phyloP scores from a whole-genome alignment of 2,329 filamentous ascomycete genomes.

The Uncinocarpus reesii region DNA sequence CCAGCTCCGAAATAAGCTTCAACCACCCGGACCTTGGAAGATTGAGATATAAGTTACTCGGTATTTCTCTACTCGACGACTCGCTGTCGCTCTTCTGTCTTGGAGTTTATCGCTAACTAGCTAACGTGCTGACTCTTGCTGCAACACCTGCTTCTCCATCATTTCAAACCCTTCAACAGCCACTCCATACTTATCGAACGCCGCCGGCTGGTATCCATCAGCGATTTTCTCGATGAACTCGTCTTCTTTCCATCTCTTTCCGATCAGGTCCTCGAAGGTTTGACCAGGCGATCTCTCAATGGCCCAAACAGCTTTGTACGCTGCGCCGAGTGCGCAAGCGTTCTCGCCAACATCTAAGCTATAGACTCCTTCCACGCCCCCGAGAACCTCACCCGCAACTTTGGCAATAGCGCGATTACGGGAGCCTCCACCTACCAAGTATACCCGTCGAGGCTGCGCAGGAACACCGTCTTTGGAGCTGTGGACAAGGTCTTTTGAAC shows the following conservation, averaged over 20 bases:
- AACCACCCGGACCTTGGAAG: too few relatives aligned
- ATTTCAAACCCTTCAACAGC: slow-evolving; percentile 65
- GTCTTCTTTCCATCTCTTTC: slow-evolving; percentile 72
- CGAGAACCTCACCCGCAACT: slow-evolving; percentile 77
- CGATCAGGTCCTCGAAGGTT: slow-evolving; percentile 82
- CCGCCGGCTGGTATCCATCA: slow-evolving; percentile 63
- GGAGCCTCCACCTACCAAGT: slow-evolving; percentile 87
- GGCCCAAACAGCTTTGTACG: slow-evolving; percentile 94
- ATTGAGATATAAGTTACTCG: too few relatives aligned
- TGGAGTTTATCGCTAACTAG: not conserved
- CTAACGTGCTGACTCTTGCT: slow-evolving; percentile 21
- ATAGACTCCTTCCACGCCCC: slow-evolving; percentile 81
- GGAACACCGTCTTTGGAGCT: slow-evolving; percentile 50
- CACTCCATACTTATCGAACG: slow-evolving; percentile 67
- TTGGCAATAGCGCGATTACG: slow-evolving; percentile 81
- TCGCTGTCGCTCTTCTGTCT: not conserved
- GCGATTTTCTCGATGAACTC: slow-evolving; percentile 73
- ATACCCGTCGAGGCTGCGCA: slow-evolving; percentile 76
- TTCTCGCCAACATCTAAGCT: slow-evolving; percentile 90
- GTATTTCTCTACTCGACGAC: too few relatives aligned
- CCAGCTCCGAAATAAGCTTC: slow-evolving; percentile 10
- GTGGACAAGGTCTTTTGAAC: slow-evolving; percentile 65
- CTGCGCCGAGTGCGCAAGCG: slow-evolving; percentile 84
- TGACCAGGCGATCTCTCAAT: slow-evolving; percentile 57
- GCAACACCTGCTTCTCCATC: slow-evolving; percentile 60